Percentiles rank a stretch among this genome's conserved stretches.
phyloP scores from a whole-genome alignment of 148 eudicot genomes.

The Drosera capensis region DNA sequence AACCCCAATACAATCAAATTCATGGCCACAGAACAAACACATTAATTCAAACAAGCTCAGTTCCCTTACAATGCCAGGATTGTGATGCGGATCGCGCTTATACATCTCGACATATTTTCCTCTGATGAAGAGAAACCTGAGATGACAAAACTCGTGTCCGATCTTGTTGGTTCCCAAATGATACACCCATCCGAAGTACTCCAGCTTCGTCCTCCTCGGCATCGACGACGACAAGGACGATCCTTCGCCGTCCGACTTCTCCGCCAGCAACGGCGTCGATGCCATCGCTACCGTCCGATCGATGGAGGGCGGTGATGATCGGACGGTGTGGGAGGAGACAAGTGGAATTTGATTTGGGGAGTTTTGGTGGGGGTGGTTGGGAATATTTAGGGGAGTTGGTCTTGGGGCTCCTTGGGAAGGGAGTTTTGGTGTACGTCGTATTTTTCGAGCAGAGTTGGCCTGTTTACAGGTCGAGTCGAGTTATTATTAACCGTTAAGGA shows the following conservation, averaged over 20 bases:
- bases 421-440: no score
- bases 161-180: conserved; percentile 71
- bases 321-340: neutral
- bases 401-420: no score
- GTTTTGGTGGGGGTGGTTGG: neutral
- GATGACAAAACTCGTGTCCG: conserved; percentile 67
- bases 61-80: conserved; percentile 52
- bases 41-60: neutral
- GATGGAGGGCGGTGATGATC: neutral
- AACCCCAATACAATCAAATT: no score
- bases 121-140: conserved; percentile 48
- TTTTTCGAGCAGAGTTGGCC: no score
- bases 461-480: no score
- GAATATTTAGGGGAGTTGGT: no score
- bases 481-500: no score
- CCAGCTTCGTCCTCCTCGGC: conserved; percentile 18
- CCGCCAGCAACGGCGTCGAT: conserved; percentile 1
- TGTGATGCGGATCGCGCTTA: conserved; percentile 68
- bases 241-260: conserved; percentile 15
- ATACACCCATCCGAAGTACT: conserved; percentile 78
- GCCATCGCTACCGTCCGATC: neutral
- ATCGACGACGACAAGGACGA: conserved; percentile 8
- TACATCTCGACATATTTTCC: conserved; percentile 86
- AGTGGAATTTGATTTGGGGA: neutral
- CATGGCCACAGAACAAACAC: neutral